Evolutionary conservation across 1,284 basidiomycete genomes (phyloP).

Genomic region (Takashimella tepidaria): DNA sequence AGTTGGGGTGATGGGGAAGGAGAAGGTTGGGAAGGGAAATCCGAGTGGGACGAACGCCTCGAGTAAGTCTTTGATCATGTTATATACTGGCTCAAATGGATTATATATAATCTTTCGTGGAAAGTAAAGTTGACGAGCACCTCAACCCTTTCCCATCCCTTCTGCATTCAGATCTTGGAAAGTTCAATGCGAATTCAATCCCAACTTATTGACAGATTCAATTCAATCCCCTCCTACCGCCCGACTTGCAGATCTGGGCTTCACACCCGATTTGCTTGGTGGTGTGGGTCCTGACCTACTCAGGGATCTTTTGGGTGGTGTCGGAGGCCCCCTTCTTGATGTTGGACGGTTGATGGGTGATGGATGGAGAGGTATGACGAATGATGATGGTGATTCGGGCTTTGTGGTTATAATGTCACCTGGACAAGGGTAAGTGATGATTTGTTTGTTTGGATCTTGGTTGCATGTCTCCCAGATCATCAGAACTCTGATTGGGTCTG

Average conservation of each 20-base stretch:
- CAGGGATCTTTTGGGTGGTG: too few relatives aligned
- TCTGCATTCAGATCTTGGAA: background rate
- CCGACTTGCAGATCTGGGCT: background rate
- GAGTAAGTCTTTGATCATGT: background rate
- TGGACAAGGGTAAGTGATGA: too few relatives aligned
- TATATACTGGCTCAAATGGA: background rate
- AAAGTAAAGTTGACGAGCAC: too few relatives aligned
- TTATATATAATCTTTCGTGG: too few relatives aligned
- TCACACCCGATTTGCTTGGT: background rate
- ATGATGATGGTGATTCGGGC: too few relatives aligned
- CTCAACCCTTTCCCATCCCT: background rate
- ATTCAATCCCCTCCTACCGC: background rate
- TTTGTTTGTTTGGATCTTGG: too few relatives aligned
- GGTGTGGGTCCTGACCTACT: background rate
- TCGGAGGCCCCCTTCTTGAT: too few relatives aligned
- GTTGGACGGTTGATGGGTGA: too few relatives aligned
- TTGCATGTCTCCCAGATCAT: too few relatives aligned
- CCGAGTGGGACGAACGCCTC: background rate
- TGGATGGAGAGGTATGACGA: too few relatives aligned
- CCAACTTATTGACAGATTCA: background rate
- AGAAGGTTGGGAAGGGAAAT: background rate
- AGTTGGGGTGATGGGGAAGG: background rate
- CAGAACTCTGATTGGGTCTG: too few relatives aligned
- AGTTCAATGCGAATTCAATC: background rate
- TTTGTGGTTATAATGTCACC: too few relatives aligned